phyloP scores from a whole-genome alignment of 768 basidiomycete species.

The Rhizopogon vesiculosus region DNA sequence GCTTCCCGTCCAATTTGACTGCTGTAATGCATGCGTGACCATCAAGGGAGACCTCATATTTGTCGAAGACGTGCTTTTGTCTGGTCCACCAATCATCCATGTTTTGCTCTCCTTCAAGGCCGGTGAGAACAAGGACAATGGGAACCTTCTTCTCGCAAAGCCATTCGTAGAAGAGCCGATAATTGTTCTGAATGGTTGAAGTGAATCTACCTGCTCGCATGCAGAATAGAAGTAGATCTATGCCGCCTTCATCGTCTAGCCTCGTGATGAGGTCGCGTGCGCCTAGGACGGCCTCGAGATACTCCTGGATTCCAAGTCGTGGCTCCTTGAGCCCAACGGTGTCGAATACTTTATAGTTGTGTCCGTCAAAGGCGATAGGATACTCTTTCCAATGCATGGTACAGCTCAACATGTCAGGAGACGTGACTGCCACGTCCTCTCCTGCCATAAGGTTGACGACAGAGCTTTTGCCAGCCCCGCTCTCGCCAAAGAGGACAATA shows the following conservation, averaged over 20 bases:
- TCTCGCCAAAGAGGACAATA: constrained; percentile 39
- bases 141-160: constrained; percentile 35
- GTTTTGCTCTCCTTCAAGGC: constrained; percentile 29
- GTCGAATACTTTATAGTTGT: constrained; percentile 23
- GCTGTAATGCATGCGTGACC: constrained; percentile 30
- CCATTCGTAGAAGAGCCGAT: constrained; percentile 33
- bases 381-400: constrained; percentile 30
- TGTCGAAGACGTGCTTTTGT: constrained; percentile 17
- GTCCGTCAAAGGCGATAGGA: constrained; percentile 13
- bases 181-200: constrained; percentile 32
- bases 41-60: constrained; percentile 19
- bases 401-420: constrained; percentile 27
- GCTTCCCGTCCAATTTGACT: constrained; percentile 12
- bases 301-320: constrained; percentile 8
- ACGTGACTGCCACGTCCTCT: constrained; percentile 16
- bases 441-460: constrained; percentile 28
- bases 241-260: constrained; percentile 26
- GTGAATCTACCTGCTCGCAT: constrained; percentile 35
- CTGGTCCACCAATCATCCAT: constrained; percentile 32
- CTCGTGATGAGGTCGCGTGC: constrained; percentile 27
- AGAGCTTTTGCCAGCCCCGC: constrained; percentile 28
- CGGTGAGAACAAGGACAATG: constrained; percentile 34
- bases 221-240: constrained; percentile 38
- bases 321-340: constrained; percentile 30
- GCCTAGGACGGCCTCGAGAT: constrained; percentile 11